Conservation (phyloP, 2,329 filamentous ascomycete species). For the Neurospora sp. region DNA sequence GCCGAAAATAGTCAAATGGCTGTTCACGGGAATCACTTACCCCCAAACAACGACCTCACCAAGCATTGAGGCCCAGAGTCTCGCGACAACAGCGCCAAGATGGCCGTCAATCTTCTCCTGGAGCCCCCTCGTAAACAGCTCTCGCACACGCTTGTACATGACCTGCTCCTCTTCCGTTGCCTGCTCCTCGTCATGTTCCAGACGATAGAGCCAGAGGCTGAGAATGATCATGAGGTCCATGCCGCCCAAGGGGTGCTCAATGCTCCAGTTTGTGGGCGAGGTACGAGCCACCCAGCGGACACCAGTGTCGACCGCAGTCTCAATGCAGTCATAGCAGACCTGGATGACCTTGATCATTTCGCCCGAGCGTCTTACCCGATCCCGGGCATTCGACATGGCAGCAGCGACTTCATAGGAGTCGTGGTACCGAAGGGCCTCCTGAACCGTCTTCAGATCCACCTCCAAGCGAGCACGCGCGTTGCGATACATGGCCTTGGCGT, state of each 20-base stretch:
- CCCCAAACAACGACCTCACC: slow-evolving; percentile 99
- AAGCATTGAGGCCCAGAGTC: slow-evolving; percentile 95
- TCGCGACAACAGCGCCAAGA: slow-evolving; percentile 88
- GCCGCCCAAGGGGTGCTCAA: slow-evolving; percentile 92
- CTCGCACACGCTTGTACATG: slow-evolving; percentile 90
- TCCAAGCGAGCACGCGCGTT: slow-evolving; percentile 87
- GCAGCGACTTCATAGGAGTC: slow-evolving; percentile 94
- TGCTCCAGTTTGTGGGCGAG: slow-evolving; percentile 96
- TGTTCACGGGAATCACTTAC: slow-evolving; percentile 48
- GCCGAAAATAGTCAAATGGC: slow-evolving; percentile 16
- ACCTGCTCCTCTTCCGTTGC: slow-evolving; percentile 71
- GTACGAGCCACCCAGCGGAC: slow-evolving; percentile 98
- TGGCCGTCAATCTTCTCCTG: slow-evolving; percentile 73
- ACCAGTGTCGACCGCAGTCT: slow-evolving; percentile 87
- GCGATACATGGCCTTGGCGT: slow-evolving; percentile 92
- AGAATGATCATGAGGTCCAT: slow-evolving; percentile 97
- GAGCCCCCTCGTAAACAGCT: slow-evolving; percentile 82
- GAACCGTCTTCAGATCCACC: slow-evolving; percentile 89
- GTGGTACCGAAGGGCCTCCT: slow-evolving; percentile 94
- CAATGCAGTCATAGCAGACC: slow-evolving; percentile 95
- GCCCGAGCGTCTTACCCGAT: slow-evolving; percentile 86
- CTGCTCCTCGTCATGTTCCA: slow-evolving; percentile 96
- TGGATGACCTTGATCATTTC: slow-evolving; percentile 99
- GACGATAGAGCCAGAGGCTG: slow-evolving; percentile 94
- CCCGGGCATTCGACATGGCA: slow-evolving; percentile 88